Percentiles rank a stretch among this genome's conserved stretches.
phyloP scores from a whole-genome alignment of 805 yeast species.

The Yamadazyma tumulicola region DNA sequence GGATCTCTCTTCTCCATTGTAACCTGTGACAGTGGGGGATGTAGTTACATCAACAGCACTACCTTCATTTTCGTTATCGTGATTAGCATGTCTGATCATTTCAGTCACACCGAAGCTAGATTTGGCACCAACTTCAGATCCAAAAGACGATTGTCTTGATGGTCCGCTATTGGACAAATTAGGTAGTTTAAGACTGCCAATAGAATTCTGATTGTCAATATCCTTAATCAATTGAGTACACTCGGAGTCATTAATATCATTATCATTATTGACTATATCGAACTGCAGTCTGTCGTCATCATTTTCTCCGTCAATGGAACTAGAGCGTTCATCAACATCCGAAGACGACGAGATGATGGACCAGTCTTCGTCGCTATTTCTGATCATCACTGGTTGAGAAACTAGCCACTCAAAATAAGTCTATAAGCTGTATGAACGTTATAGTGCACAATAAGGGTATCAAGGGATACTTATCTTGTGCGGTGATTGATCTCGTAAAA shows the following conservation, averaged over 20 bases:
- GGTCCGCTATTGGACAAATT: background rate
- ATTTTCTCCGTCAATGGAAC: slow-evolving; percentile 7
- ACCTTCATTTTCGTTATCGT: slow-evolving; percentile 1
- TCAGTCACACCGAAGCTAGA: background rate
- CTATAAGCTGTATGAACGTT: no score
- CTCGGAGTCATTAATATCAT: background rate
- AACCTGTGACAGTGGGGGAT: background rate
- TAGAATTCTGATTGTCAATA: slow-evolving; percentile 8
- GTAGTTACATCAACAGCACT: slow-evolving; percentile 45
- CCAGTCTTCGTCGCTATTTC: slow-evolving; percentile 40
- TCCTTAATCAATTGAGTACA: slow-evolving; percentile 7
- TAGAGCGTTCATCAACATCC: slow-evolving; percentile 32
- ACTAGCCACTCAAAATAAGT: no score
- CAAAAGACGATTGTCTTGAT: background rate
- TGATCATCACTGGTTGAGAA: no score
- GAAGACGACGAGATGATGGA: slow-evolving; percentile 42
- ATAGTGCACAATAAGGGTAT: no score
- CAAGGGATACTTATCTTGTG: no score
- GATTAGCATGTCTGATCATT: background rate
- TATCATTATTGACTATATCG: background rate
- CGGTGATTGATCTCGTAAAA: no score
- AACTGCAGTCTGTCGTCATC: slow-evolving; percentile 3
- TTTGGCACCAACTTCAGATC: background rate
- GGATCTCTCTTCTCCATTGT: slow-evolving; percentile 4
- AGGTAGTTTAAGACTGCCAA: slow-evolving; percentile 18